phyloP scores from a whole-genome alignment of 2,329 filamentous ascomycete genomes.

The Fusarium sp. region DNA sequence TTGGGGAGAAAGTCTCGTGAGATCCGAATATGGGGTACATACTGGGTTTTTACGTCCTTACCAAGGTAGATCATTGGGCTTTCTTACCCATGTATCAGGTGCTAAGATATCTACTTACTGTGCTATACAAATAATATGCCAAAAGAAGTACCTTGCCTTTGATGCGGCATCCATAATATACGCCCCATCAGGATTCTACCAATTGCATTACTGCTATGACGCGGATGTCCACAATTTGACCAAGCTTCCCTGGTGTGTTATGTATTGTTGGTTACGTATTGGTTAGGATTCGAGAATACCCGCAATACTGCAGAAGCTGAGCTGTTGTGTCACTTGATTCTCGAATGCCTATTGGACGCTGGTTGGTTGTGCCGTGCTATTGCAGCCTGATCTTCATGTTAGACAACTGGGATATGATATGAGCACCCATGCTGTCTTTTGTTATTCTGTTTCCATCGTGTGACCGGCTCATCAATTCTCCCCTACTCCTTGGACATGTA shows the following conservation, averaged over 20 bases:
- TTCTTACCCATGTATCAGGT: background rate
- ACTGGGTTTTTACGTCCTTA: rapidly evolving
- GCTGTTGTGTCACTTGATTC: too few relatives aligned
- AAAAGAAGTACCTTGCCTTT: background rate
- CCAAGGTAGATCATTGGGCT: background rate
- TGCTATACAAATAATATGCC: background rate
- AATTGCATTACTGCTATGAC: background rate
- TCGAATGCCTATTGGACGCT: too few relatives aligned
- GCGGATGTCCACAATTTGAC: too few relatives aligned
- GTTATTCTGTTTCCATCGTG: too few relatives aligned
- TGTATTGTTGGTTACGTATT: background rate
- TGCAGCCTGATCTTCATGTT: too few relatives aligned
- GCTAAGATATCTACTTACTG: rapidly evolving
- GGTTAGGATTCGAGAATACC: background rate
- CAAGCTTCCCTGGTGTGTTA: background rate
- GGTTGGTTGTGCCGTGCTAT: too few relatives aligned
- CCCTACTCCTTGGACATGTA: too few relatives aligned
- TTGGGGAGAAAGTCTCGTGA: background rate
- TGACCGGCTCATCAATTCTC: too few relatives aligned
- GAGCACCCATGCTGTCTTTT: too few relatives aligned
- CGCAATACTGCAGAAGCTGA: background rate
- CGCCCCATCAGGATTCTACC: background rate
- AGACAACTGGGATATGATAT: too few relatives aligned
- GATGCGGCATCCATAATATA: background rate
- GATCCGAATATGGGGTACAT: background rate